These are phyloP conservation scores for Ceratocystiopsis sp. DNA, from an alignment of 2,329 filamentous ascomycete genomes.

Conservation along the genomic window DNA sequence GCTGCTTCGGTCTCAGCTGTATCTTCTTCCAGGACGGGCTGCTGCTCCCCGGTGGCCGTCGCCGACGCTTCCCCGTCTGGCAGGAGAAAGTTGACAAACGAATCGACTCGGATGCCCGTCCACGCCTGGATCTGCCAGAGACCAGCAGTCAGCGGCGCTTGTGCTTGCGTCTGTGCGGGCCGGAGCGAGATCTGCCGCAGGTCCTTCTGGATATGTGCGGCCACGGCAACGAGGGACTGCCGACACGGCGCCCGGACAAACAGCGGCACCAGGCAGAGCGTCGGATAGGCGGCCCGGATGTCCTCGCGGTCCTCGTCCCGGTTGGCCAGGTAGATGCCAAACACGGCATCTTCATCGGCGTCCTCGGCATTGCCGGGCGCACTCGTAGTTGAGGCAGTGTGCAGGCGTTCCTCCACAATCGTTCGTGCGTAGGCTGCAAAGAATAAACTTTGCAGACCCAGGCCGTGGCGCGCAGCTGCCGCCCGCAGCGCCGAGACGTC, in stretches of 20 bases:
- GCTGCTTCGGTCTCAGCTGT: neutral
- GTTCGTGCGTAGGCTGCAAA: constrained; percentile 50
- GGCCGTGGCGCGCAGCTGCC: constrained; percentile 26
- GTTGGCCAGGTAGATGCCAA: constrained; percentile 77
- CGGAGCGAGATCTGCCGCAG: constrained; percentile 40
- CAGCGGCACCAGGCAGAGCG: constrained; percentile 64
- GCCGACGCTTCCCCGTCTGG: constrained; percentile 9
- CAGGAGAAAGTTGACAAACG: constrained; percentile 69
- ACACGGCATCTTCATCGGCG: constrained; percentile 30
- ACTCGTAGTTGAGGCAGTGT: too few relatives aligned
- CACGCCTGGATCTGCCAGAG: constrained; percentile 57
- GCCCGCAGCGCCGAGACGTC: constrained; percentile 23
- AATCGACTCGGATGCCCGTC: constrained; percentile 54
- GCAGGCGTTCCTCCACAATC: neutral
- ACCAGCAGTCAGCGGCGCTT: constrained; percentile 38
- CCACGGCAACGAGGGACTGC: constrained; percentile 28
- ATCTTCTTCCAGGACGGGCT: neutral
- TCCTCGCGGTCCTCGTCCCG: constrained; percentile 30
- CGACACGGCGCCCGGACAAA: constrained; percentile 25
- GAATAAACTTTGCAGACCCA: constrained; percentile 59
- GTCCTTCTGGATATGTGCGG: constrained; percentile 48
- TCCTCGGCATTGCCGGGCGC: too few relatives aligned
- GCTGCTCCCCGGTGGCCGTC: neutral
- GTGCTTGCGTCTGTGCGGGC: constrained; percentile 12
- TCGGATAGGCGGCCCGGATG: constrained; percentile 41